Base-by-base conservation (phyloP, 768 basidiomycete species). In the Suillus paluster region DNA sequence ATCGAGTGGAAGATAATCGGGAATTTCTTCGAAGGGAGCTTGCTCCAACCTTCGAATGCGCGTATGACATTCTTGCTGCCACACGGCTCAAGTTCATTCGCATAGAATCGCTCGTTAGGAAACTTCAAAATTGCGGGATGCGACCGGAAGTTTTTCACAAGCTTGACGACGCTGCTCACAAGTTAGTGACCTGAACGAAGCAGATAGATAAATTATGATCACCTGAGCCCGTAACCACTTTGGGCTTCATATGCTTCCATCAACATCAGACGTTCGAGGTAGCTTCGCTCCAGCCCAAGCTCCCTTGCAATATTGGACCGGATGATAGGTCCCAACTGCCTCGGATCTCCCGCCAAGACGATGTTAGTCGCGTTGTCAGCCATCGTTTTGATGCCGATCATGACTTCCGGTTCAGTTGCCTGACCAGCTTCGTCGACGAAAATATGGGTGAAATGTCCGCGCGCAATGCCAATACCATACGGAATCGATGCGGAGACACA, bases 361-460 rank as follows among this genome's bases (percentile, higher is more conserved):
- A 91, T 72, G 53, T 84, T 87, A 0, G 89, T 91, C 0, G 66
- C 59, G 5, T 69, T 70, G 58, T 82, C 78, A 0, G 86, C 83
- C 71, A 89, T 78, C 1, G 83, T 85, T 74, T 86, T 86, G 73
- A 90, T 82, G 0, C 84, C 72, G 17, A 89, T 79, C 72, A 89
- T 86, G 0, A 79, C 79, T 69, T 90, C 89, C 0, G 88, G 86
- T 70, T 91, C 89, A 0, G 85, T 86, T 2, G 88, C 87, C 66
- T 91, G 89, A 0, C 87, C 89, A 0, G 88, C 89, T 68, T 91
- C 89, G 65, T 91, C 89, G 10, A 89, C 73, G 68, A 91, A 87
- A 15, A 91, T 86, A 63, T 91, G 87, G 10, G 78, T 81, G 69
- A 85, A 91, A 69, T 89, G 84, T 0, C 89, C 89, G 1, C 81